Base-by-base conservation (phyloP, 2,329 filamentous ascomycete genomes). In the Aspergillus sp. region DNA sequence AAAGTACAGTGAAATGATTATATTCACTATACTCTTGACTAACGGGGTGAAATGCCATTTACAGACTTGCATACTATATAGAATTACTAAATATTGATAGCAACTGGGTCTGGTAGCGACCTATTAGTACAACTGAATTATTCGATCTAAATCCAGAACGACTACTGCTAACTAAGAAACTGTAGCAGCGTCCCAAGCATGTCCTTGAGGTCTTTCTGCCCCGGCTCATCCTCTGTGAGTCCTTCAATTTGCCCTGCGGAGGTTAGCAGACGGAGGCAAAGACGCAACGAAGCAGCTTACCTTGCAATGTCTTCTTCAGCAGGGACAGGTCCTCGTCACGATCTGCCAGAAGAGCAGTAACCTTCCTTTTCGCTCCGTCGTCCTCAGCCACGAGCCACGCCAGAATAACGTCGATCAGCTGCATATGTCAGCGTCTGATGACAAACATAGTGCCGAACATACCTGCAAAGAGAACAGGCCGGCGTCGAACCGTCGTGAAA, bases 361-460 rank as follows among this genome's bases (percentile, higher is more conserved):
- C 76, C 47, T 71, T 80, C 35, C 63, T 67, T 47, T 70, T 75
- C 1, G 85, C 83, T 0, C 84, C 86, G 20, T 69, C 69, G 49
- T 98, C 91, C 60, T 98, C 91, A 1, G 88, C 91, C 5, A 86
- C 72, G 19, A 96, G 69, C 91, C 91, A 98, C 8, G 88, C 84
- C 17, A 98, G 60, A 17, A 91, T 75, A 1, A 86, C 72, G 63
- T 96, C 89, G 28, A 91, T 74, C 2, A 76, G 82, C 63, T 60
- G 42, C n/a, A 34, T 34, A 7, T 10, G 17, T 8, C 26, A 16
- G 37, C 8, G 39, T 34, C 24, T 26, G 28, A 27, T 32, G 30
- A 40, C 24, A 15, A 2, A 4, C 13, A 20, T 14, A 24, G 15
- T 11, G 14, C 12, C 10, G 15, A 12, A 41, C 45, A 19, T 48